Percentiles rank a stretch among this genome's conserved stretches.
Conservation (phyloP, 495 filamentous ascomycete genomes). For the Elaphomyces granulatus region DNA sequence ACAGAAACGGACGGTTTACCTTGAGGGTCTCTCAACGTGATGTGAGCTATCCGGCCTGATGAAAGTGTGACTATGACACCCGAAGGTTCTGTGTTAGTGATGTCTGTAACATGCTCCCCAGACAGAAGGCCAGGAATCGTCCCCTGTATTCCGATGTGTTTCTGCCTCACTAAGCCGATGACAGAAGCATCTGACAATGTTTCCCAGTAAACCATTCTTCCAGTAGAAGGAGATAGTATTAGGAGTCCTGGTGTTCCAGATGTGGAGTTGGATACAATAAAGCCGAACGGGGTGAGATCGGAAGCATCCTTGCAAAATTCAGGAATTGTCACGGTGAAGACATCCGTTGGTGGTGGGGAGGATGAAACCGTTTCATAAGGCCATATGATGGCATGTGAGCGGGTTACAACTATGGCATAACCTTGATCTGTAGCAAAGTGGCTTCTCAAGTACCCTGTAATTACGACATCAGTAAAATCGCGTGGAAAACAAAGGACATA, state of each 20-base stretch:
- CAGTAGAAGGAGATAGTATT: slow-evolving; percentile 64
- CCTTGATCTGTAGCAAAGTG: slow-evolving; percentile 48
- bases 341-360: slow-evolving; percentile 47
- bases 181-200: slow-evolving; percentile 72
- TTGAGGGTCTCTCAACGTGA: slow-evolving; percentile 71
- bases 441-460: slow-evolving; percentile 30
- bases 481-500: not conserved
- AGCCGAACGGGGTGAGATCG: slow-evolving; percentile 62
- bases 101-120: slow-evolving; percentile 59
- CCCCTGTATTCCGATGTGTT: slow-evolving; percentile 61
- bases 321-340: slow-evolving; percentile 62
- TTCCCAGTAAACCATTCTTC: slow-evolving; percentile 89
- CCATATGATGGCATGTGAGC: slow-evolving; percentile 74
- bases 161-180: slow-evolving; percentile 59
- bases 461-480: slow-evolving; percentile 8
- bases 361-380: slow-evolving; percentile 47
- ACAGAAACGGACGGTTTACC: slow-evolving; percentile 66
- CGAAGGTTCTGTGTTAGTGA: slow-evolving; percentile 71
- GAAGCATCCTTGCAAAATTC: slow-evolving; percentile 47
- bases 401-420: slow-evolving; percentile 67
- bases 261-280: slow-evolving; percentile 60
- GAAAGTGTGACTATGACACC: slow-evolving; percentile 76
- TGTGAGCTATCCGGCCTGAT: slow-evolving; percentile 68
- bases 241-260: slow-evolving; percentile 70
- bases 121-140: slow-evolving; percentile 55